Evolutionary conservation across 1,284 basidiomycete genomes (phyloP).

Genomic region (Megacollybia platyphylla): DNA sequence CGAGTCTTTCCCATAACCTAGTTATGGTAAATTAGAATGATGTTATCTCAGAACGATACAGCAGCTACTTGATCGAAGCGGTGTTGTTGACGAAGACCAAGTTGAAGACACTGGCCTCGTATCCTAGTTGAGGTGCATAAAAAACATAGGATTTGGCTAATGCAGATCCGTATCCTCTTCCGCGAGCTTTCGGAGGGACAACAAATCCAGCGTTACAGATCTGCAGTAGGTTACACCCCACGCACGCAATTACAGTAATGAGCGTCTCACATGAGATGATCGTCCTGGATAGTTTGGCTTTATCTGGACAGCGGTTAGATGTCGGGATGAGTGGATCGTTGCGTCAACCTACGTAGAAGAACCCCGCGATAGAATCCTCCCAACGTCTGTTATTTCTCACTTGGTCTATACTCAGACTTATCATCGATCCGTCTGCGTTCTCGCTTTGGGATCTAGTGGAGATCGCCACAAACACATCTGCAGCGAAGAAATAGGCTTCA

Average conservation of each 20-base stretch:
- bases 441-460: slow-evolving; percentile 16
- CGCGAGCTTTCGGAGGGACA: slow-evolving; percentile 58
- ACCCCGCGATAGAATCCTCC: slow-evolving; percentile 65
- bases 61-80: slow-evolving; percentile 49
- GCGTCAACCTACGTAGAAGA: slow-evolving; percentile 56
- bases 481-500: slow-evolving; percentile 63
- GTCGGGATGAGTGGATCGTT: not conserved
- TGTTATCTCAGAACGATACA: slow-evolving; percentile 1
- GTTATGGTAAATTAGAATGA: not conserved
- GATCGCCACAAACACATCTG: slow-evolving; percentile 67
- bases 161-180: slow-evolving; percentile 57
- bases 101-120: slow-evolving; percentile 87
- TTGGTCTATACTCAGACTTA: slow-evolving; percentile 23
- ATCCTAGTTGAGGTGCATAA: slow-evolving; percentile 73
- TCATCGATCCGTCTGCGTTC: slow-evolving; percentile 15
- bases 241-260: not conserved
- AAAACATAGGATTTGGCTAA: slow-evolving; percentile 75
- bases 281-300: slow-evolving; percentile 93
- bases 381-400: slow-evolving; percentile 39
- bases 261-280: slow-evolving; percentile 69
- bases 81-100: slow-evolving; percentile 80
- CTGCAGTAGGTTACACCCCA: slow-evolving; percentile 19
- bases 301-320: slow-evolving; percentile 26
- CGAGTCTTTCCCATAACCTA: slow-evolving; percentile 79
- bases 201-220: slow-evolving; percentile 89